Percentiles rank a stretch among this genome's conserved stretches.
phyloP scores from a whole-genome alignment of 2,329 filamentous ascomycete genomes.

The Alternaria conjuncta region DNA sequence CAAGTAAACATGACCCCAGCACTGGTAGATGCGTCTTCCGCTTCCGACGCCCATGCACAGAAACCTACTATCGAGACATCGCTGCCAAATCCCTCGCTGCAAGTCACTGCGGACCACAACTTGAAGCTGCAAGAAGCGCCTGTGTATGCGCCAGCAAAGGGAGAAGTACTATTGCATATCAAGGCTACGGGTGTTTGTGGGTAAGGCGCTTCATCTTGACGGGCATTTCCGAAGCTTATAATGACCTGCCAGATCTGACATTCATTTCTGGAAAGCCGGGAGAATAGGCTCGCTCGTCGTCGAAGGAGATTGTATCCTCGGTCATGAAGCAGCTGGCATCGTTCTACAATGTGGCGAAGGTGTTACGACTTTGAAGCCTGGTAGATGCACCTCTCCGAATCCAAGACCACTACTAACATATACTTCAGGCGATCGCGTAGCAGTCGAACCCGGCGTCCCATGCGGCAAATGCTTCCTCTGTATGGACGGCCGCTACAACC shows the following conservation, averaged over 20 bases:
- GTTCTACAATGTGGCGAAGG: slow-evolving; percentile 64
- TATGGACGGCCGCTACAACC: slow-evolving; percentile 66
- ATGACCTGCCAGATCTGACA: slow-evolving; percentile 60
- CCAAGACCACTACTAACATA: not conserved
- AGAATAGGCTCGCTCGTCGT: slow-evolving; percentile 68
- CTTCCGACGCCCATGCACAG: slow-evolving; percentile 11
- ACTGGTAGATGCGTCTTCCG: not conserved
- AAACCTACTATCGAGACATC: slow-evolving; percentile 27
- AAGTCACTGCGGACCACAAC: slow-evolving; percentile 66
- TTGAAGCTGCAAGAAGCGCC: slow-evolving; percentile 65
- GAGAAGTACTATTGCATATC: slow-evolving; percentile 66
- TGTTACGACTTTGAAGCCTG: slow-evolving; percentile 59
- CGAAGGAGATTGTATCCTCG: slow-evolving; percentile 68
- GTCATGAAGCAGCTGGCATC: slow-evolving; percentile 69
- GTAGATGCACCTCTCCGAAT: slow-evolving; percentile 19
- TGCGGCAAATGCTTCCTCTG: slow-evolving; percentile 68
- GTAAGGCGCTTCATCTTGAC: slow-evolving; percentile 40
- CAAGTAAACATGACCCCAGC: slow-evolving; percentile 11
- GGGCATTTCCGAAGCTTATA: not conserved
- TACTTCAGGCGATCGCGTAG: slow-evolving; percentile 64
- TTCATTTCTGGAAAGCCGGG: slow-evolving; percentile 72
- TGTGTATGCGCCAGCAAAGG: slow-evolving; percentile 59
- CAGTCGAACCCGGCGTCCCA: slow-evolving; percentile 70
- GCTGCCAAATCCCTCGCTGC: slow-evolving; percentile 60
- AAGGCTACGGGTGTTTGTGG: slow-evolving; percentile 70